phyloP scores from a whole-genome alignment of 371 early-diverging fungal genomes.

The Gilbertella persicaria region DNA sequence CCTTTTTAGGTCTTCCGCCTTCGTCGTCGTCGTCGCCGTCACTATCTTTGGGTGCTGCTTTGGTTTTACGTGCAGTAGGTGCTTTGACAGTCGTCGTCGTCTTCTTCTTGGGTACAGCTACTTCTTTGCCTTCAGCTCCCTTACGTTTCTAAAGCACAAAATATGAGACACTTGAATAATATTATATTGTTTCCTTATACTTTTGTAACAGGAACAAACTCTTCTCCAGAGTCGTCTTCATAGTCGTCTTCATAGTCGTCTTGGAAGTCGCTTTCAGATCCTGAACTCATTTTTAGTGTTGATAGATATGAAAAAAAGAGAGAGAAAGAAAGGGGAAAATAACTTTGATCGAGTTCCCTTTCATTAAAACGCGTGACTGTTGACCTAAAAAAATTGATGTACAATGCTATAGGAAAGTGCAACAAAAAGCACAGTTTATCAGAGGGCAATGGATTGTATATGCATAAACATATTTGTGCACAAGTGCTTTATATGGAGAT shows the following conservation, averaged over 20 bases:
- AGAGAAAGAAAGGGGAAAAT: neutral
- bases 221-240: constrained; percentile 2
- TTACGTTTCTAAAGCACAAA: constrained; percentile 10
- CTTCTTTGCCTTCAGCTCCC: neutral
- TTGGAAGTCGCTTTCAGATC: constrained; percentile 12
- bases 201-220: constrained; percentile 9
- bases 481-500: too few species aligned
- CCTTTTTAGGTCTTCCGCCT: neutral
- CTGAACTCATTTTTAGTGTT: constrained; percentile 15
- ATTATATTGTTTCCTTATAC: neutral
- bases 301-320: neutral
- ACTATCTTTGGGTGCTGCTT: constrained; percentile 2
- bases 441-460: too few species aligned
- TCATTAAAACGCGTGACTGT: too few species aligned
- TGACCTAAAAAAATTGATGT: too few species aligned
- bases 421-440: too few species aligned
- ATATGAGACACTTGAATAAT: neutral
- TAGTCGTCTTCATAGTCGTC: constrained; percentile 12
- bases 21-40: too few species aligned
- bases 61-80: neutral
- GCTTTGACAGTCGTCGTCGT: constrained; percentile 6
- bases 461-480: too few species aligned
- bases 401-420: too few species aligned
- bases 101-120: constrained; percentile 2
- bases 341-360: neutral